These are phyloP conservation scores for Fusarium annulatum DNA, from an alignment of 2,329 filamentous ascomycete species.

Conservation along the genomic window DNA sequence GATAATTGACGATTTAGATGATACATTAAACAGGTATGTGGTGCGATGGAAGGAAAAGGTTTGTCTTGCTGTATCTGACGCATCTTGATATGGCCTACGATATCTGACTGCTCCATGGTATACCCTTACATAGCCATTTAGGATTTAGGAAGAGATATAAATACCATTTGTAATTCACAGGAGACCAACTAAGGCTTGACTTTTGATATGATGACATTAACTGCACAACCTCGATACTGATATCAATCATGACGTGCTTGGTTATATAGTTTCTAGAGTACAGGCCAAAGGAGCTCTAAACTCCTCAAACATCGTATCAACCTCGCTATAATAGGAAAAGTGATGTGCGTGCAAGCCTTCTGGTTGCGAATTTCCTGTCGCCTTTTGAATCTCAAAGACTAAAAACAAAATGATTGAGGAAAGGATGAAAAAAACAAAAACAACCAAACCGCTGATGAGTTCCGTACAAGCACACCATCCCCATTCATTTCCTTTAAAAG, in stretches of 20 bases:
- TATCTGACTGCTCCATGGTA: conserved; percentile 31
- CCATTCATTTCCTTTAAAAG: conserved; percentile 2
- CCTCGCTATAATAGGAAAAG: conserved; percentile 9
- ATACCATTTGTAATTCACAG: conserved; percentile 34
- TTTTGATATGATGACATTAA: neutral
- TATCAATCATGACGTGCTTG: conserved; percentile 31
- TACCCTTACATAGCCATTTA: conserved; percentile 31
- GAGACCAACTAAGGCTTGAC: neutral
- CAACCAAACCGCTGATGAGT: conserved; percentile 36
- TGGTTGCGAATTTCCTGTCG: conserved; percentile 14
- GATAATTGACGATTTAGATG: conserved; percentile 42
- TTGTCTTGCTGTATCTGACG: conserved; percentile 24
- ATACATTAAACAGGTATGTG: conserved; percentile 30
- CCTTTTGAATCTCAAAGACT: conserved; percentile 23
- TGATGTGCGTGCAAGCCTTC: conserved; percentile 16
- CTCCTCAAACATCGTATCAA: conserved; percentile 18
- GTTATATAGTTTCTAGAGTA: conserved; percentile 43
- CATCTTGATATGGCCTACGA: conserved; percentile 32
- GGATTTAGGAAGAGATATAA: conserved; percentile 31
- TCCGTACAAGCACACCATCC: conserved; percentile 26
- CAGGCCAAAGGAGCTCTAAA: conserved; percentile 29
- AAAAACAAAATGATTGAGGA: conserved; percentile 21
- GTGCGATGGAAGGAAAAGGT: conserved; percentile 39
- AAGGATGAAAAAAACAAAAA: conserved; percentile 15
- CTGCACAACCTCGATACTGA: conserved; percentile 2